Percentiles rank a stretch among this genome's conserved stretches.
Conservation (phyloP, 805 yeast genomes). For the Candida insectorum region DNA sequence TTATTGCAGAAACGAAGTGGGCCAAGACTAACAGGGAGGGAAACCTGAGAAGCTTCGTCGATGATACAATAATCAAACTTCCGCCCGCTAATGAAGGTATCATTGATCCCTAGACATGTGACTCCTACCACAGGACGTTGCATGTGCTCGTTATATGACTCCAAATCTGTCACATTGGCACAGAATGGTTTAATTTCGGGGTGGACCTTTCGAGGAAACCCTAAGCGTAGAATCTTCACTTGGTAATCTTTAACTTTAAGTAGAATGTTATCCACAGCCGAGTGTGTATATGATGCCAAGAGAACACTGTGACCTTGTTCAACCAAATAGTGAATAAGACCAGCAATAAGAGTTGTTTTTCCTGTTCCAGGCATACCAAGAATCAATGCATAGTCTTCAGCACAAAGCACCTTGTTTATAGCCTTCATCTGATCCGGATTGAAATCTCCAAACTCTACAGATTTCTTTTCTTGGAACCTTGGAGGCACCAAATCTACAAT, state of each 20-base stretch:
- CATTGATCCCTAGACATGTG: slow-evolving; percentile 77
- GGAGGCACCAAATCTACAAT: slow-evolving; percentile 58
- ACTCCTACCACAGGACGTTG: slow-evolving; percentile 77
- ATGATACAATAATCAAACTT: slow-evolving; percentile 88
- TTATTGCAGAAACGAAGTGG: slow-evolving; percentile 75
- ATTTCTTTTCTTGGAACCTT: slow-evolving; percentile 26
- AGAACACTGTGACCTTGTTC: slow-evolving; percentile 63
- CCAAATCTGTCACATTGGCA: slow-evolving; percentile 40
- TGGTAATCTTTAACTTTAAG: slow-evolving; percentile 52
- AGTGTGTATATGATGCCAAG: slow-evolving; percentile 85
- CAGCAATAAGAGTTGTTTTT: slow-evolving; percentile 67
- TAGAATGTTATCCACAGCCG: slow-evolving; percentile 92
- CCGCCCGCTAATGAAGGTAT: slow-evolving; percentile 53
- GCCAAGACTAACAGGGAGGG: slow-evolving; percentile 87
- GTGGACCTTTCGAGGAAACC: slow-evolving; percentile 58
- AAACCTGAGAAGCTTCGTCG: slow-evolving; percentile 95
- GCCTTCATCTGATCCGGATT: slow-evolving; percentile 76
- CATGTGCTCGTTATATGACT: slow-evolving; percentile 48
- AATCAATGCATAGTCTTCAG: slow-evolving; percentile 75
- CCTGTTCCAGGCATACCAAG: slow-evolving; percentile 99
- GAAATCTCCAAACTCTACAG: slow-evolving; percentile 27
- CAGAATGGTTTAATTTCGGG: slow-evolving; percentile 54
- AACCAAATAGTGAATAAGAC: slow-evolving; percentile 61
- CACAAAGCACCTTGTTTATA: slow-evolving; percentile 55
- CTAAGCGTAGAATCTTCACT: slow-evolving; percentile 60